These are phyloP conservation scores for Penicillium sp. DNA, from an alignment of 2,329 filamentous ascomycete species.

Conservation along the genomic window DNA sequence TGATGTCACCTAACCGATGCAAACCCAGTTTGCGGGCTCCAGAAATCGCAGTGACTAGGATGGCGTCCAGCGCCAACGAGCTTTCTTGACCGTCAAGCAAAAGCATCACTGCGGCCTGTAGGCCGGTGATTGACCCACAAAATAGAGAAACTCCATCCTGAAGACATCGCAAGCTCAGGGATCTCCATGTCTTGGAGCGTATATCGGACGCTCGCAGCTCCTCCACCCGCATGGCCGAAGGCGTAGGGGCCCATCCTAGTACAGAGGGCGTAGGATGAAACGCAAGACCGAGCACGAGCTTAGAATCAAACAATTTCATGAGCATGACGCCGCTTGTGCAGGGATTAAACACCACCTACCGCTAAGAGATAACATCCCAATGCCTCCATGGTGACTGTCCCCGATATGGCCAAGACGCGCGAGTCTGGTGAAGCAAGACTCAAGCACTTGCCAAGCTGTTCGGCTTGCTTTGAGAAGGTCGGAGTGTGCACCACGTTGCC, in stretches of 20 bases:
- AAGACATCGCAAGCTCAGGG: constrained; percentile 9
- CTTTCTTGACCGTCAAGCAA: constrained; percentile 9
- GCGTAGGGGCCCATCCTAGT: background rate
- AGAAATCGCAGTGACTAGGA: constrained; percentile 12
- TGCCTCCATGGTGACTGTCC: constrained; percentile 1
- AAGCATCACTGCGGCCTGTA: constrained; percentile 14
- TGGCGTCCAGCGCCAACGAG: constrained; percentile 6
- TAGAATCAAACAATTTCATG: background rate
- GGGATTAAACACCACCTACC: background rate
- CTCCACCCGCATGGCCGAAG: constrained; percentile 1
- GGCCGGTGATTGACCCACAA: constrained; percentile 9
- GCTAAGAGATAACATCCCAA: constrained; percentile 5
- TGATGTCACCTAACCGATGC: constrained; percentile 6
- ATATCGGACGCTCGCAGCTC: constrained; percentile 1
- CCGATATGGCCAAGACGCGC: background rate
- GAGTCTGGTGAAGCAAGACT: background rate
- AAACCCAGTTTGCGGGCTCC: constrained; percentile 10
- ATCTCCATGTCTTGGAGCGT: background rate
- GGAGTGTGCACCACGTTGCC: constrained; percentile 10
- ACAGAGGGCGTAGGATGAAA: constrained; percentile 6
- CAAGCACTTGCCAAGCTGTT: constrained; percentile 1
- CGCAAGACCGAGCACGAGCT: constrained; percentile 8
- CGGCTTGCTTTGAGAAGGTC: constrained; percentile 6
- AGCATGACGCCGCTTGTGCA: background rate
- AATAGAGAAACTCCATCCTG: constrained; percentile 9